A percentile compares a stretch with the other conserved stretches of the same genome.
Evolutionary conservation across 2,329 filamentous ascomycete genomes (phyloP).

Genomic region (Fusarium irregulare): DNA sequence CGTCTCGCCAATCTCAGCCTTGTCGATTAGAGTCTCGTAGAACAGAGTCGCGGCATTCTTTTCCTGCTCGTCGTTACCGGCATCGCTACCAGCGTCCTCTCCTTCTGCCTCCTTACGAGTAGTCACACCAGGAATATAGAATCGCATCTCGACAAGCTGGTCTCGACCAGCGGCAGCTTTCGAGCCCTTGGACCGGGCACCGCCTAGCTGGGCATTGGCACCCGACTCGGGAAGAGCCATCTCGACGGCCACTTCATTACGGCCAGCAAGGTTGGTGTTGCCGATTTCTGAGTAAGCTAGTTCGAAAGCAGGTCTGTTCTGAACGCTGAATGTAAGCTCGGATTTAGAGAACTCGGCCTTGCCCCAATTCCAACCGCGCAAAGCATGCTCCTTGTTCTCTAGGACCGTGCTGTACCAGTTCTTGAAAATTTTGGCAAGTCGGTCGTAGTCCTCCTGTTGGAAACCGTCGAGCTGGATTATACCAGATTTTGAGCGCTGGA

Average conservation of each 20-base stretch:
- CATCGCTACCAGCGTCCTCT: slow-evolving; percentile 75
- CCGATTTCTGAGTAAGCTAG: slow-evolving; percentile 97
- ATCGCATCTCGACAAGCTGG: slow-evolving; percentile 97
- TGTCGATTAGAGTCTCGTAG: slow-evolving; percentile 97
- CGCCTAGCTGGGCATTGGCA: slow-evolving; percentile 78
- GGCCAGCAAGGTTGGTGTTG: slow-evolving; percentile 96
- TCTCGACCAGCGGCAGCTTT: slow-evolving; percentile 91
- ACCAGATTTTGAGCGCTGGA: slow-evolving; percentile 79
- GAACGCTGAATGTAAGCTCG: slow-evolving; percentile 95
- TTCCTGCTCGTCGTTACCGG: slow-evolving; percentile 68
- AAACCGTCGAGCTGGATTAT: slow-evolving; percentile 97
- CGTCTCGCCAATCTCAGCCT: slow-evolving; percentile 98
- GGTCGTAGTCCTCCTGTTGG: slow-evolving; percentile 92
- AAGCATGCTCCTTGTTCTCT: slow-evolving; percentile 91
- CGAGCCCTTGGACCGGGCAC: slow-evolving; percentile 80
- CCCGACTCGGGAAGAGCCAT: slow-evolving; percentile 84
- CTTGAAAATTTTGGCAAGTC: slow-evolving; percentile 92
- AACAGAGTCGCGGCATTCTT: slow-evolving; percentile 97
- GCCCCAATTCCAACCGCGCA: slow-evolving; percentile 99
- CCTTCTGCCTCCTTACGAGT: slow-evolving; percentile 77
- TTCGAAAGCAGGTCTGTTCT: slow-evolving; percentile 96
- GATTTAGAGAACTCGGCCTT: slow-evolving; percentile 97
- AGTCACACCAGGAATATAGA: slow-evolving; percentile 94
- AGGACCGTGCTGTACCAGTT: slow-evolving; percentile 96
- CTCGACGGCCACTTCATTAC: slow-evolving; percentile 97